phyloP scores from a whole-genome alignment of 2,329 filamentous ascomycete species.

The Aspergillus caelatus region DNA sequence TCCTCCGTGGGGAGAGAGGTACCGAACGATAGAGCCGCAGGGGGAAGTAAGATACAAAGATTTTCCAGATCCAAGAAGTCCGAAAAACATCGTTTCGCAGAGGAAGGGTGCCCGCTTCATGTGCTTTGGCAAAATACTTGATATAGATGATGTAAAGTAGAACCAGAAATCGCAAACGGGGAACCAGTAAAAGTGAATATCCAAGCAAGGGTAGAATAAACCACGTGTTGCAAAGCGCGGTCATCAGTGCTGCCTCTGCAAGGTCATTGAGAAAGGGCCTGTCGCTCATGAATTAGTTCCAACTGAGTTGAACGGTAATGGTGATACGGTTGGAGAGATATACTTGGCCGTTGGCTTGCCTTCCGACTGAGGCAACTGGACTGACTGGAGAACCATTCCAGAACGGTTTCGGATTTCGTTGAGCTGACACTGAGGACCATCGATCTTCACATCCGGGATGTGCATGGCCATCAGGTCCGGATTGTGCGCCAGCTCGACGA shows the following conservation, averaged over 20 bases:
- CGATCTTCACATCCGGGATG: conserved; percentile 16
- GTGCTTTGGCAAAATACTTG: conserved; percentile 67
- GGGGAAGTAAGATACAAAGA: conserved; percentile 83
- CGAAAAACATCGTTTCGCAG: conserved; percentile 73
- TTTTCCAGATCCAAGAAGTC: conserved; percentile 70
- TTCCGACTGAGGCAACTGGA: conserved; percentile 4
- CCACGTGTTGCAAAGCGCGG: conserved; percentile 23
- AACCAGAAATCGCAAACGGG: conserved; percentile 72
- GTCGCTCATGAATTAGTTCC: neutral
- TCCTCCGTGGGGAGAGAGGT: conserved; percentile 71
- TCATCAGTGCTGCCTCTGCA: conserved; percentile 18
- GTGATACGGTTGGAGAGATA: neutral
- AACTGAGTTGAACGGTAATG: neutral
- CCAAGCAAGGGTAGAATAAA: conserved; percentile 65
- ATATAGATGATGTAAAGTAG: conserved; percentile 74
- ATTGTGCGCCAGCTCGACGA: conserved; percentile 21
- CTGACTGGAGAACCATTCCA: conserved; percentile 14
- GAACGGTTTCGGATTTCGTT: conserved; percentile 16
- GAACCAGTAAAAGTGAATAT: conserved; percentile 80
- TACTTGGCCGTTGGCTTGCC: conserved; percentile 15
- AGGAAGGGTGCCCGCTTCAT: conserved; percentile 68
- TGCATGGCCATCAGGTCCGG: conserved; percentile 22
- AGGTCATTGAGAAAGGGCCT: conserved; percentile 16
- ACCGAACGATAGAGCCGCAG: conserved; percentile 76
- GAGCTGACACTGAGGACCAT: conserved; percentile 15